Conservation (phyloP, 2,329 filamentous ascomycete genomes). For the Aspergillus hiratsukae region DNA sequence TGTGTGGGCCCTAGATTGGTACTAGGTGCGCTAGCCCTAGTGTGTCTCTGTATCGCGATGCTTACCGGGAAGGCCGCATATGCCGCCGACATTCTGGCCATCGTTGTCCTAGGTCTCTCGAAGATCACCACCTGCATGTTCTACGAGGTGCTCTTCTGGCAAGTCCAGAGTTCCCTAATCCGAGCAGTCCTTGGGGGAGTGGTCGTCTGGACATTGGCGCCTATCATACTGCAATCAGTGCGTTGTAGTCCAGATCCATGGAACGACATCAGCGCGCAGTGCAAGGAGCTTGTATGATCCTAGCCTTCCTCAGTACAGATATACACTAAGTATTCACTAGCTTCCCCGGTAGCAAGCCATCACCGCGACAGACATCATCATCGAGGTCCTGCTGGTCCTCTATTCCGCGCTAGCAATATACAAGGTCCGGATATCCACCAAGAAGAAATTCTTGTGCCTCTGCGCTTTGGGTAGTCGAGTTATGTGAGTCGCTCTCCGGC, state of each 20-base stretch:
- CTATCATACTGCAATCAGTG: slow-evolving; percentile 5
- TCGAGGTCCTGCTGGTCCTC: slow-evolving; percentile 8
- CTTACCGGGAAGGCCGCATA: slow-evolving; percentile 7
- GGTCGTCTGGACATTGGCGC: slow-evolving; percentile 5
- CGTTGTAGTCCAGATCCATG: slow-evolving; percentile 11
- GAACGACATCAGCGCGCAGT: slow-evolving; percentile 9
- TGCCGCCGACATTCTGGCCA: slow-evolving; percentile 11
- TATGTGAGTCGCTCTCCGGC: neutral
- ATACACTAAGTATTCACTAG: neutral
- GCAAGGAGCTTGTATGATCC: slow-evolving; percentile 7
- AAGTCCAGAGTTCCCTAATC: slow-evolving; percentile 3
- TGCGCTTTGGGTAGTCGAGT: slow-evolving; percentile 9
- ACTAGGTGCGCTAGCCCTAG: too few relatives aligned
- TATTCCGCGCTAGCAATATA: slow-evolving; percentile 10
- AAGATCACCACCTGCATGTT: slow-evolving; percentile 15
- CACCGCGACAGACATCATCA: slow-evolving; percentile 10
- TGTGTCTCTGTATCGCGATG: too few relatives aligned
- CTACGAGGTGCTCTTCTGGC: slow-evolving; percentile 12
- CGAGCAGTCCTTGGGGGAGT: neutral
- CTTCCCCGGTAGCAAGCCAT: slow-evolving; percentile 13
- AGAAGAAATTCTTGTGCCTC: slow-evolving; percentile 12
- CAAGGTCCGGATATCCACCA: slow-evolving; percentile 9
- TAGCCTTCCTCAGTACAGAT: neutral
- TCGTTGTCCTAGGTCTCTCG: slow-evolving; percentile 11
- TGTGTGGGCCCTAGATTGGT: too few relatives aligned